Evolutionary conservation across 2,329 filamentous ascomycete species (phyloP), one percentile per base, ranked within the genome.

Genomic region (Botryosphaeria dothidea): DNA sequence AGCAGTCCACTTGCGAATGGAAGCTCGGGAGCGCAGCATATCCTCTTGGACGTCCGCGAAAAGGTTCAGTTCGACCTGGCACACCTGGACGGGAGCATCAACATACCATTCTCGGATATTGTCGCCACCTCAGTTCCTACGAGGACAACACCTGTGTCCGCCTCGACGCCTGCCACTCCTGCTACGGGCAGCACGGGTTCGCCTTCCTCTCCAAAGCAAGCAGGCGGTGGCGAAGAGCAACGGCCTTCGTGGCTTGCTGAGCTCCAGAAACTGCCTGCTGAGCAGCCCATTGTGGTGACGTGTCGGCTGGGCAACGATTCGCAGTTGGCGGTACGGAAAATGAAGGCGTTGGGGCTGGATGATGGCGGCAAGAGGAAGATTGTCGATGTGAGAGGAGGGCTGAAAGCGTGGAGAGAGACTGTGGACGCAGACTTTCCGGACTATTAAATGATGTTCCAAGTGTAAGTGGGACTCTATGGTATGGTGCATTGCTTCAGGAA

Each of bases 41-140:
- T 92, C 0, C 78, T 97, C 2, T 77, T 98, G 2, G 95, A 98
- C 69, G 92, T 96, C 1, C 85, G 95, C 2, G 92, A 96, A 70
- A 87, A 87, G 71, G 91, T 92, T 29, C 92, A 97, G 67, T 97
- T 92, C 69, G 89, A 90, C 17, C 88, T 98, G 49, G 93, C 90
- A 68, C 88, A 84, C 67, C 82, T 99, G 7, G 82, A 88, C 0
- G 90, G 90, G 0, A 92, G 92, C 27, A 79, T 96, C 58, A 97
- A 92, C 69, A 75, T 93, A 0, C 91, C 87, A 0, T 91, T 90
- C 71, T 90, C 87, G 13, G 81, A 77, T 0, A 78, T 86, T 17
- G 80, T 70, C 6, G 66, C 68, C 5, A 82, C 43, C 51, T 70
- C 45, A 61, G 64, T 17, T 66, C 65, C 46, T 66, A 13, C 34